Evolutionary conservation across 768 basidiomycete species (phyloP), one percentile per base, ranked within the genome.

Genomic region (Udeniomyces megalosporus): DNA sequence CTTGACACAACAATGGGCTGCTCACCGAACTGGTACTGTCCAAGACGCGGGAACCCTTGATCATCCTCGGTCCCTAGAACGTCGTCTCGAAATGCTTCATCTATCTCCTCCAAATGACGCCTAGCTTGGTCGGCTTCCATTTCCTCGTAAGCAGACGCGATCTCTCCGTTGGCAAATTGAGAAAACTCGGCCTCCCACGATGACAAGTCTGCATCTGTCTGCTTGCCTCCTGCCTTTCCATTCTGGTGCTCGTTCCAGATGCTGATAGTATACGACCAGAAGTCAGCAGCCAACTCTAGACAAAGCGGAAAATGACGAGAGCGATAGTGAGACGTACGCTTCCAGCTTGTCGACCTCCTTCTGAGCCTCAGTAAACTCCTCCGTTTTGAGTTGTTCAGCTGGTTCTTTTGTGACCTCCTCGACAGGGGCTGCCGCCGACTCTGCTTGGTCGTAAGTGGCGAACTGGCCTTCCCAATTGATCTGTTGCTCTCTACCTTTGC

Each of bases 1-100:
- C n/a, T 20, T 31, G n/a, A 5, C 29, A 22, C 10, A 55, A 32
- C 29, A n/a, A 52, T 26, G 11, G 10, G 60, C 24, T 31, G 69
- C 82, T 68, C 70, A 92, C 91, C 88, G 67, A 91, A 92, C 14
- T 76, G 73, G 70, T 93, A 93, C 20, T 79, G 75, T 5, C 78
- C 78, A 15, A 88, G 74, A n/a, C 81, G 73, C 0, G 91, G 91
- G 15, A 88, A 75, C 4, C 91, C 90, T 54, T 86, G 79, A 0
- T 80, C 78, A 31, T 60, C 61, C 1, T 63, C 45, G 24, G 51
- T 60, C 10, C 55, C 58, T 3, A 58, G 50, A 0, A 47, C 29
- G 12, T 46, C 32, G 47, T 56, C 56, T 61, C 38, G 35, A 6
- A 45, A 34, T 32, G 59, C 57, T 1, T 38, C 14, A 15, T 68